Evolutionary conservation across 345 rosid genomes (phyloP).

Genomic region (Leavenworthia alabamica): DNA sequence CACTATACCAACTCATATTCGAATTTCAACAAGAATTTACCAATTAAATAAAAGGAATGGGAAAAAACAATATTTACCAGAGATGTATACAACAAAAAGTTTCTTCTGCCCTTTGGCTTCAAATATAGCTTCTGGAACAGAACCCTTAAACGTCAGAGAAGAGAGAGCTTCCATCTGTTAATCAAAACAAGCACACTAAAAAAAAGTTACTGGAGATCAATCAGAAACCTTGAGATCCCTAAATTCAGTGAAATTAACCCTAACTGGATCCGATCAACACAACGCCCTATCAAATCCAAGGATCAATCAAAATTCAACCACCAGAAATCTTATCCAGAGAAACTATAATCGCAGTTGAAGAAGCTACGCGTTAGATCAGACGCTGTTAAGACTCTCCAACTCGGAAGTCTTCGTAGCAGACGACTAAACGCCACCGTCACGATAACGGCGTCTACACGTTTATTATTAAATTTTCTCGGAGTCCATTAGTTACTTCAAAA

Average conservation of each 20-base stretch:
- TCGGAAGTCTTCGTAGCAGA: background rate
- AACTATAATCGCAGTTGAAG: background rate
- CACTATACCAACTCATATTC: background rate
- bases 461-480: background rate
- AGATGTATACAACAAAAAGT: constrained; percentile 76
- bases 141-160: constrained; percentile 55
- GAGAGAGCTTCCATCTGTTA: constrained; percentile 58
- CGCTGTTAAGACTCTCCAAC: constrained; percentile 6
- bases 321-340: background rate
- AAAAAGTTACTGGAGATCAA: background rate
- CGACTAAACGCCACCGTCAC: constrained; percentile 7
- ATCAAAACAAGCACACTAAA: background rate
- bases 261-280: constrained; percentile 5
- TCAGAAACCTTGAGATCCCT: background rate
- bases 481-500: background rate
- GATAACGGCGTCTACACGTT: constrained; percentile 15
- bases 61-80: constrained; percentile 37
- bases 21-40: background rate
- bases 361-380: constrained; percentile 6
- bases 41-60: background rate
- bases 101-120: constrained; percentile 70
- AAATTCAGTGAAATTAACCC: background rate
- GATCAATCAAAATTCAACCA: background rate
- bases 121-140: constrained; percentile 61
- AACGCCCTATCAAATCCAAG: background rate